phyloP scores from a whole-genome alignment of 164 flowering plant genomes.

The Buxus sempervirens region DNA sequence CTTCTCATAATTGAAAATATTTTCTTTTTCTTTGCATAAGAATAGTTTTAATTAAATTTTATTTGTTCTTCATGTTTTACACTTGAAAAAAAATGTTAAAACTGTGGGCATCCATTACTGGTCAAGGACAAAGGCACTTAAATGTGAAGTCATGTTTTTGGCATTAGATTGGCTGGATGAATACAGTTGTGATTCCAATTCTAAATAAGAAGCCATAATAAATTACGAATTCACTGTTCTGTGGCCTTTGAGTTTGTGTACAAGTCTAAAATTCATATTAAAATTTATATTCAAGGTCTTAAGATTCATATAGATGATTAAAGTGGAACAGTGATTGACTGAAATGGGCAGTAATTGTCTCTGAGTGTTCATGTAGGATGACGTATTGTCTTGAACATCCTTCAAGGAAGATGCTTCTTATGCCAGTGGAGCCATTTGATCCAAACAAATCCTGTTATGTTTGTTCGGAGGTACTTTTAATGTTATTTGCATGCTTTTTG shows the following conservation, averaged over 20 bases:
- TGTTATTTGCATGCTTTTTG: conserved; percentile 1
- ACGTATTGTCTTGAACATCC: conserved; percentile 87
- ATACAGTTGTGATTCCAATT: neutral
- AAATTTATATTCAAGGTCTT: no score
- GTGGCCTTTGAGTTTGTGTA: neutral
- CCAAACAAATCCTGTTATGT: conserved; percentile 90
- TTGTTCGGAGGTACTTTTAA: conserved; percentile 72
- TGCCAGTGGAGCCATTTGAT: conserved; percentile 96
- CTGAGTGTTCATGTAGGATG: conserved; percentile 47
- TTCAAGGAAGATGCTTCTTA: conserved; percentile 72
- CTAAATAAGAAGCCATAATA: neutral
- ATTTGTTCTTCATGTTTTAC: neutral
- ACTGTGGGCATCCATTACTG: neutral
- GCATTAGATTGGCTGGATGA: neutral
- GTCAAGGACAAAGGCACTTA: neutral
- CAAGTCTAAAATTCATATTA: neutral
- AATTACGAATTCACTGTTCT: neutral
- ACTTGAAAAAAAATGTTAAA: neutral
- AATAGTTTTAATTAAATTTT: neutral
- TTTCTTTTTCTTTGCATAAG: neutral
- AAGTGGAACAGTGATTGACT: neutral
- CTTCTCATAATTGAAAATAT: neutral
- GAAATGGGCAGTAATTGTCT: conserved; percentile 1
- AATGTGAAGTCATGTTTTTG: neutral
- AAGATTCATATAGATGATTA: neutral